A percentile compares a stretch with the other conserved stretches of the same genome.
Evolutionary conservation across 768 basidiomycete genomes (phyloP).

Genomic region (Psilocybe cyanescens): DNA sequence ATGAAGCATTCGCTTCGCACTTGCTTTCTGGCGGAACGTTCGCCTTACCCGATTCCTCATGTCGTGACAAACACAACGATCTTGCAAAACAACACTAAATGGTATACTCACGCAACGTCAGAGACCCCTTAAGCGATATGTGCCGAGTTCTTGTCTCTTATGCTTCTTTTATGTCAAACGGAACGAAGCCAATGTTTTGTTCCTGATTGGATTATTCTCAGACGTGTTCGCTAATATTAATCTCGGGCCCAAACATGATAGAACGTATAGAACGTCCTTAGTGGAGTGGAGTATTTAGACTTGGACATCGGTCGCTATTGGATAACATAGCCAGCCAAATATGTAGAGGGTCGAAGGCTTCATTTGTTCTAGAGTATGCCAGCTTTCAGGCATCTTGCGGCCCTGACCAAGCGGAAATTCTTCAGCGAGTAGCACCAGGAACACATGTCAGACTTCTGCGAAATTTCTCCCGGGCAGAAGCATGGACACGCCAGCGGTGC

Average conservation of each 20-base stretch:
- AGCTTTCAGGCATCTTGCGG: too few species aligned
- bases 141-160: neutral
- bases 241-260: neutral
- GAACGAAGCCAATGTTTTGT: neutral
- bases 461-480: too few species aligned
- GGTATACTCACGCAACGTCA: neutral
- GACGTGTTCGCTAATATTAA: neutral
- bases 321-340: too few species aligned
- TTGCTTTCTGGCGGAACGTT: neutral
- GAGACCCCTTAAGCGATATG: neutral
- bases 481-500: too few species aligned
- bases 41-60: neutral
- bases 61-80: neutral
- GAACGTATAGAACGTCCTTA: neutral
- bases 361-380: too few species aligned
- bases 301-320: too few species aligned
- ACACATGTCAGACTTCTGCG: too few species aligned
- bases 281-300: too few species aligned
- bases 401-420: too few species aligned
- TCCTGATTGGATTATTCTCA: neutral
- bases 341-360: too few species aligned
- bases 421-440: too few species aligned
- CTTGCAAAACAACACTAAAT: neutral
- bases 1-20: too few species aligned
- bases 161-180: constrained; percentile 1